phyloP scores from a whole-genome alignment of 148 eudicot genomes.

The Selenicereus undatus region DNA sequence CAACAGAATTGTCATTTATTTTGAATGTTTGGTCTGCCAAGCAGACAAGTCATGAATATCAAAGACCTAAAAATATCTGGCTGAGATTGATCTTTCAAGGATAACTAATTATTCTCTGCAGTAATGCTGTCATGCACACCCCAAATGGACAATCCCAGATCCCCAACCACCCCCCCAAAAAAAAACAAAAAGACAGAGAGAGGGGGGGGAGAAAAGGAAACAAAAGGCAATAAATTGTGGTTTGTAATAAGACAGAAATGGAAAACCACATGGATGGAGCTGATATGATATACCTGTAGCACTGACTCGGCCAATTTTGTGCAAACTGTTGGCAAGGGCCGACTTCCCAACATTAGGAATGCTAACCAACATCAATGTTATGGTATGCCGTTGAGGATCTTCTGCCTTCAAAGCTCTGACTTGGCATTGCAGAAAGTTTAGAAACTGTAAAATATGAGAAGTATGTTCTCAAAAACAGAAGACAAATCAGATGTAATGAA shows the following conservation, averaged over 20 bases:
- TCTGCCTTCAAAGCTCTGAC: slow-evolving; percentile 49
- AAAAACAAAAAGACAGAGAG: not conserved
- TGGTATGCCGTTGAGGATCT: slow-evolving; percentile 39
- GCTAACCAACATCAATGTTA: slow-evolving; percentile 59
- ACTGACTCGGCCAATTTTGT: slow-evolving; percentile 73
- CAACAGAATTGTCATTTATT: not conserved
- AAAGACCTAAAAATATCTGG: not conserved
- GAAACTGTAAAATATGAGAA: slow-evolving; percentile 44
- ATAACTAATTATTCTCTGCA: not conserved
- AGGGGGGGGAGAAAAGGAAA: not conserved
- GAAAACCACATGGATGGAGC: not conserved
- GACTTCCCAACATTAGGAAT: slow-evolving; percentile 90
- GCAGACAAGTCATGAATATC: not conserved
- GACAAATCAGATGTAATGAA: not conserved
- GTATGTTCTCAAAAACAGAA: not conserved
- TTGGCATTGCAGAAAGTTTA: slow-evolving; percentile 62
- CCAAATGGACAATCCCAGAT: not conserved
- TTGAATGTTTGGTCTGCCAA: not conserved
- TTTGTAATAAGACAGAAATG: not conserved
- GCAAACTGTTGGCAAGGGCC: slow-evolving; percentile 77
- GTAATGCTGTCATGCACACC: not conserved
- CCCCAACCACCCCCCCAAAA: not conserved
- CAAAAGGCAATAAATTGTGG: too few relatives aligned
- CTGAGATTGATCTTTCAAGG: not conserved
- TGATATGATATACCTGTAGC: slow-evolving; percentile 48